Evolutionary conservation across 2,329 filamentous ascomycete genomes (phyloP).

Genomic region (Diaporthe sp.): DNA sequence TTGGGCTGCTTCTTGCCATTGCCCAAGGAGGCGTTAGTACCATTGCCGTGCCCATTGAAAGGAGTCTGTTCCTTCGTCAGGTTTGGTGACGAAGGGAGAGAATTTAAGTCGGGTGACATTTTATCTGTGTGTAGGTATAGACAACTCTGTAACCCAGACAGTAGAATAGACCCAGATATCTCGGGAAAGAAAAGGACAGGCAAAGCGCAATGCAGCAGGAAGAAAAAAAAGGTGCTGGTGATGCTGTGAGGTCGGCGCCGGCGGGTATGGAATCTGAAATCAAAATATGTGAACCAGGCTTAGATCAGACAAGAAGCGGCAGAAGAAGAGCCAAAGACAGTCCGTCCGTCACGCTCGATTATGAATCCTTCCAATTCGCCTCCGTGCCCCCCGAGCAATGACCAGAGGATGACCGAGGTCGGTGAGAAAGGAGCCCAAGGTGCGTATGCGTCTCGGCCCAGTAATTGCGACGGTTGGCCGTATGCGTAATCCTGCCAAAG

Average conservation of each 20-base stretch:
- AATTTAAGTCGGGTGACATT: constrained; percentile 84
- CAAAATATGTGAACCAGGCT: neutral
- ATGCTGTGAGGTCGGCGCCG: constrained; percentile 13
- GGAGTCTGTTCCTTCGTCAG: constrained; percentile 34
- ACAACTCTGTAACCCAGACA: constrained; percentile 33
- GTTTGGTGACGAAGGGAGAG: constrained; percentile 69
- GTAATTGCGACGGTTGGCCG: constrained; percentile 3
- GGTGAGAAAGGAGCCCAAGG: constrained; percentile 23
- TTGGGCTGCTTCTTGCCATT: constrained; percentile 65
- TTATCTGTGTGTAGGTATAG: constrained; percentile 42
- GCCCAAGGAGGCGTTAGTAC: constrained; percentile 39
- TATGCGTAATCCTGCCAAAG: neutral
- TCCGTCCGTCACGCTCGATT: constrained; percentile 36
- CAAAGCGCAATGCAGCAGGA: constrained; percentile 27
- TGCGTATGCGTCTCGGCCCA: constrained; percentile 34
- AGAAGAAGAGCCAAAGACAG: neutral
- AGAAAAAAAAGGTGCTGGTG: neutral
- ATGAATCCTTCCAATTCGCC: constrained; percentile 35
- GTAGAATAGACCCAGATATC: constrained; percentile 23
- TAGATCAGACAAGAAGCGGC: constrained; percentile 13
- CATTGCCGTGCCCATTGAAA: constrained; percentile 45
- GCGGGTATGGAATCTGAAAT: constrained; percentile 2
- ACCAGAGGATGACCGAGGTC: constrained; percentile 31
- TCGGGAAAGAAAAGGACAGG: constrained; percentile 30
- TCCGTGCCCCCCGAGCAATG: constrained; percentile 29